Conservation (phyloP, 2,329 filamentous ascomycete species). For the Colletotrichum liaoningense region DNA sequence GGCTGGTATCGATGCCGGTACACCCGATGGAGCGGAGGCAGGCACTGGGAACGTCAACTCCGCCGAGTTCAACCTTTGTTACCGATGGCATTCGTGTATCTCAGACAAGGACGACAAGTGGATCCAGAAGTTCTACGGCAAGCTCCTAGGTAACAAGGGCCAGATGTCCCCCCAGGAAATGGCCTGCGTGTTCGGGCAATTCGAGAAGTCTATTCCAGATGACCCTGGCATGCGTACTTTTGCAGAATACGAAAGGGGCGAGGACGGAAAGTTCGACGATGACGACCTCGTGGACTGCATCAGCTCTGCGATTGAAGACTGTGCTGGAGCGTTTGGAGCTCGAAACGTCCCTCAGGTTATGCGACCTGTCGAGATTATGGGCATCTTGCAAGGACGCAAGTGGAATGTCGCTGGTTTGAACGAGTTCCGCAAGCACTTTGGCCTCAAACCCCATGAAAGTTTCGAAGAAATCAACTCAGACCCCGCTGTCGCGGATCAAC, state of each 20-base stretch:
- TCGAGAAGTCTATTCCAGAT: conserved; percentile 68
- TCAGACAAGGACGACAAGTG: conserved; percentile 81
- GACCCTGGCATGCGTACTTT: conserved; percentile 80
- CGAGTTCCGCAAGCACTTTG: conserved; percentile 87
- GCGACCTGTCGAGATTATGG: conserved; percentile 81
- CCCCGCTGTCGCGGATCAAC: conserved; percentile 73
- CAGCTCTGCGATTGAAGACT: conserved; percentile 77
- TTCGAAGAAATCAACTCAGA: conserved; percentile 90
- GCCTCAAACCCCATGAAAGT: conserved; percentile 77
- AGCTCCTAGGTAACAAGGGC: conserved; percentile 66
- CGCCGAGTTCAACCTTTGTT: conserved; percentile 89
- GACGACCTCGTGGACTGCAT: conserved; percentile 81
- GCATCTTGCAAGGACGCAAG: conserved; percentile 79
- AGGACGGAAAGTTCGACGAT: conserved; percentile 78
- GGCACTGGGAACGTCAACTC: conserved; percentile 87
- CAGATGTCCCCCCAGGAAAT: conserved; percentile 71
- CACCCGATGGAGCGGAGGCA: conserved; percentile 69
- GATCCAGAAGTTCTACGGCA: conserved; percentile 76
- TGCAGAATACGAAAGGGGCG: conserved; percentile 70
- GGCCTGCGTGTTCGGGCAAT: conserved; percentile 70
- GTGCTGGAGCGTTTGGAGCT: conserved; percentile 79
- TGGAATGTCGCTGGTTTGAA: conserved; percentile 86
- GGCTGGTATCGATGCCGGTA: conserved; percentile 67
- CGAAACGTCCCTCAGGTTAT: conserved; percentile 80
- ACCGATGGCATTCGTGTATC: conserved; percentile 88